Evolutionary conservation across 192 early-diverging fungal genomes (phyloP), one percentile per base, ranked within the genome.

Genomic region (Coemansia sp.): DNA sequence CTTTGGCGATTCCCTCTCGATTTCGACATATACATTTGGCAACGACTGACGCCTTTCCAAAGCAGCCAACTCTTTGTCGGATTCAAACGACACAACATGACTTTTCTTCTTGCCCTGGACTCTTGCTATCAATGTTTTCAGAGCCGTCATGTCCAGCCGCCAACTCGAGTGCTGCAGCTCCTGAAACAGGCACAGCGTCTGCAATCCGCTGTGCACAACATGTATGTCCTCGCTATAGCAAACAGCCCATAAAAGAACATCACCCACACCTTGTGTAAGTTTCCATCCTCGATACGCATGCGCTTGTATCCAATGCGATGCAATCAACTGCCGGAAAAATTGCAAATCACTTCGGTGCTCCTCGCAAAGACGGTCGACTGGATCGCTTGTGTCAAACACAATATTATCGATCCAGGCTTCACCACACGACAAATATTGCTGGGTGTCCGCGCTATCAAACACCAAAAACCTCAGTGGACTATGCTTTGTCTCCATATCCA

Each of bases 191-290:
- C 55, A 41, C 46, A 77, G 69, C 9, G 64, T 30, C 8, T 64
- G 34, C 14, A 33, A 44, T 36, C 64, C 75, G 38, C 60, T 4
- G n/a, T 44, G 35, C 5, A 67, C 69, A 18, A 52, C 16, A 18
- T 36, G 14, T 20, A 30, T 7, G 38, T 67, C 65, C 16, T 21
- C 1, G 12, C 60, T 56, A 6, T 63, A 30, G 60, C 68, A 71
- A 64, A 64, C 35, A 1, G 60, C 44, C 16, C 56, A 60, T 23
- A 77, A 53, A 26, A 77, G 43, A 18, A 61, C 23, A 16, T 77
- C 65, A 0, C 75, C 75, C 33, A 71, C 39, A 39, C 57, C 52
- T 18, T 67, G 75, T 21, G 75, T 71, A 18, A 77, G 69, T 48
- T 20, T 57, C 75, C 75, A 77, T 15, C 75, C 75, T 20, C 41